Evolutionary conservation across 139 green algal species (phyloP), one percentile per base, ranked within the genome.

Genomic region (Volvox reticuliferus): DNA sequence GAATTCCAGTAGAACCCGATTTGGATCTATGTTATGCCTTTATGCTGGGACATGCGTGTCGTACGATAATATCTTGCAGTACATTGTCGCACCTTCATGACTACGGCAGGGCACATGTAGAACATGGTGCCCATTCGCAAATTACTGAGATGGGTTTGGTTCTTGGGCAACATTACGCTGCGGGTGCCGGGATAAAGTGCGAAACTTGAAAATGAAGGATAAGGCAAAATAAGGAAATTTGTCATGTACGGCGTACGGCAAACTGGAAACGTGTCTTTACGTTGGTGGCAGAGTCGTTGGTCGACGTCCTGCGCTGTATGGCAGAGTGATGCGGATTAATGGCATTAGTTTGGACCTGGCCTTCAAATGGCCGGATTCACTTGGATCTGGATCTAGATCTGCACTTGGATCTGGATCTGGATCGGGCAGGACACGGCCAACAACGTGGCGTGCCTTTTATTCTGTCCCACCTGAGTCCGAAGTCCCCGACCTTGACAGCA

Each of bases 41-140:
- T n/a, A n/a, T n/a, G 9, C 9, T 55, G 44, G 44, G 9, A 55
- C 44, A 55, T 55, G 44, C 44, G 44, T 55, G 44, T 55, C 44
- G 44, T 55, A 55, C 44, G 44, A 55, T 55, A 55, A 55, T 55
- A 14, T 55, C 44, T 55, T 55, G 44, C 44, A 55, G 44, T 55
- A 55, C 44, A 55, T 55, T 55, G 9, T 24, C 65, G 21, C 33
- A 89, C 85, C 85, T 90, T 90, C 3, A 76, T 67, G 0, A 84
- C 71, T 5, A 92, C 89, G 2, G 78, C 73, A 5, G 89, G 89
- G 61, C 68, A 83, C 73, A 92, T 88, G 81, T 92, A 92, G 82
- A 92, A 92, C 65, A 82, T 82, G 32, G 89, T 92, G 19, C 89
- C 89, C 82, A 86, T 85, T 61, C 85, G 68, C 82, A 82, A 61